A percentile compares a stretch with the other conserved stretches of the same genome.
These are phyloP conservation scores for Pleurotus ostreatus DNA, from an alignment of 768 basidiomycete species.

Conservation along the genomic window DNA sequence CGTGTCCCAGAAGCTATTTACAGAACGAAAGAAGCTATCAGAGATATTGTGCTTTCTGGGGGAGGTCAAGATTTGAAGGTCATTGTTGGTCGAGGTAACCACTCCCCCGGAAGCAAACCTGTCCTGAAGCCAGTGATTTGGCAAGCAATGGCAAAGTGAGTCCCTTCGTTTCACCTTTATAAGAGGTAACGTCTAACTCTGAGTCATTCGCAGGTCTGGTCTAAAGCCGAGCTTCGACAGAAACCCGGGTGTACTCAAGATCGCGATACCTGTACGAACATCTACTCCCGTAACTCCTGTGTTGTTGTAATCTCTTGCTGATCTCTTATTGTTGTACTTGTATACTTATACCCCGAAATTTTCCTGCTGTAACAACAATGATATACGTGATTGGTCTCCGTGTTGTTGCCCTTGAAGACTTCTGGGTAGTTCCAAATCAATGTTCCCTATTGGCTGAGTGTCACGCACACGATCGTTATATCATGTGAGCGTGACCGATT, in stretches of 20 bases:
- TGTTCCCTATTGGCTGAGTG: not conserved
- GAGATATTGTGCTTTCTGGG: conserved; percentile 27
- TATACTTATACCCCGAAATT: not conserved
- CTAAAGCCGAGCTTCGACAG: conserved; percentile 4
- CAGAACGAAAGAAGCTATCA: conserved; percentile 38
- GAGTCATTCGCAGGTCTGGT: not conserved
- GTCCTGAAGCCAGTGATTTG: conserved; percentile 83
- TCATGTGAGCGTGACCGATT: conserved; percentile 1
- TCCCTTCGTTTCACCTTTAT: no score
- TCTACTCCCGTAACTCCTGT: not conserved
- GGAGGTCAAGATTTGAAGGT: conserved; percentile 32
- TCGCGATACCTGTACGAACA: not conserved
- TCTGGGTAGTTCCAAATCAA: not conserved
- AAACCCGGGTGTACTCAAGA: conserved; percentile 6
- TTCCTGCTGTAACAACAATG: not conserved
- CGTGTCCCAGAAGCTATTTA: conserved; percentile 42
- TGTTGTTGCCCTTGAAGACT: no score
- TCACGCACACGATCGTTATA: not conserved
- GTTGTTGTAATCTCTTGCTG: not conserved
- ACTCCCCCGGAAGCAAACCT: conserved; percentile 65
- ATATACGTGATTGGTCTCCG: no score
- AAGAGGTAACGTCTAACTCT: not conserved
- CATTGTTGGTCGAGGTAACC: conserved; percentile 76
- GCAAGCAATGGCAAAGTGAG: conserved; percentile 66
- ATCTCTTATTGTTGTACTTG: not conserved